Percentiles rank a stretch among this genome's conserved stretches.
Conservation (phyloP, 75 land plant genomes). For the Larix kaempferi region DNA sequence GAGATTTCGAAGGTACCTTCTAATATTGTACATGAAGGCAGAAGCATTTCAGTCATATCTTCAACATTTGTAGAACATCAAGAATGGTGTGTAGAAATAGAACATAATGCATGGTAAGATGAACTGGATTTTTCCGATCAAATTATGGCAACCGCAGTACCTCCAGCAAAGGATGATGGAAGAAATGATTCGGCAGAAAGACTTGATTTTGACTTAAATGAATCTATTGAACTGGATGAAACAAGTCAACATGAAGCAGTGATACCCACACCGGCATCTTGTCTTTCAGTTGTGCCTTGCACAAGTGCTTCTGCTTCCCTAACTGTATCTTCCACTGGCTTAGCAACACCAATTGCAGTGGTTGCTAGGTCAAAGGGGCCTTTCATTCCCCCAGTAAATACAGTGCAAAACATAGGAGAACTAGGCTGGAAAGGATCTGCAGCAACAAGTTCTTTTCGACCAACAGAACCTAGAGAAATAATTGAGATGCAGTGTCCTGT, state of each 20-base stretch:
- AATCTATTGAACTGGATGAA: slow-evolving; percentile 12
- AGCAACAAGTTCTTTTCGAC: too few relatives aligned
- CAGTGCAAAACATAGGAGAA: too few relatives aligned
- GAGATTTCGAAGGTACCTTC: slow-evolving; percentile 16
- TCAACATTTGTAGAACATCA: slow-evolving; percentile 7
- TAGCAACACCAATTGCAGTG: slow-evolving; percentile 30
- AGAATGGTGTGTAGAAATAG: slow-evolving; percentile 3
- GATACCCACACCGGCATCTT: too few relatives aligned
- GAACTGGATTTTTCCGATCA: slow-evolving; percentile 13
- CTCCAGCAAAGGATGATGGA: too few relatives aligned
- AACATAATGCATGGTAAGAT: slow-evolving; percentile 7
- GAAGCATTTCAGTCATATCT: not conserved
- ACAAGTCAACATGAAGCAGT: too few relatives aligned
- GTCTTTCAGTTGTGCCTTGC: too few relatives aligned
- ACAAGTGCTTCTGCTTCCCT: too few relatives aligned
- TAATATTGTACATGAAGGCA: not conserved
- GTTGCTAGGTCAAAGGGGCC: slow-evolving; percentile 27
- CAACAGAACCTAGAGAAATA: too few relatives aligned
- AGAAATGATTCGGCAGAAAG: slow-evolving; percentile 4
- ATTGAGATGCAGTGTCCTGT: not conserved
- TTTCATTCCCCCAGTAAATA: too few relatives aligned
- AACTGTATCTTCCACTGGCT: too few relatives aligned
- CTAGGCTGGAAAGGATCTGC: not conserved
- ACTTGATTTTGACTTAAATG: slow-evolving; percentile 15
- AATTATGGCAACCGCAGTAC: too few relatives aligned